phyloP scores from a whole-genome alignment of 1,284 basidiomycete genomes.

The Irpex sp. region DNA sequence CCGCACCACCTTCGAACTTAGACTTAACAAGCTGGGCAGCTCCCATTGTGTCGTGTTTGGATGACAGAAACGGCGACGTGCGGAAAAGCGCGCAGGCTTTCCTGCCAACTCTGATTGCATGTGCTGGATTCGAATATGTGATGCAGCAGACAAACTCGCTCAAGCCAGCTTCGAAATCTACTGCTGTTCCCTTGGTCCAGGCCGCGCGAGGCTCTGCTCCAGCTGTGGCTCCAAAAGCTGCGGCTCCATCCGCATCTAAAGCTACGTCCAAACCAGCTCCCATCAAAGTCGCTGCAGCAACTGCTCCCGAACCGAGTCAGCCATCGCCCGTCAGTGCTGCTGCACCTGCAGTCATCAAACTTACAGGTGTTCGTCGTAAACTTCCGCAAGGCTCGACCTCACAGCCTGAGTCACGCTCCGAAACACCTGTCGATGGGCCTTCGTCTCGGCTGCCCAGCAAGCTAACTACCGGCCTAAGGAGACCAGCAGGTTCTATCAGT shows the following conservation, averaged over 20 bases:
- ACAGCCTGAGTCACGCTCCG: constrained; percentile 61
- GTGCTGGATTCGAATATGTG: constrained; percentile 82
- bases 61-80: constrained; percentile 91
- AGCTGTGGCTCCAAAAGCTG: constrained; percentile 20
- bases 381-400: constrained; percentile 56
- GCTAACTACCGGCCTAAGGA: constrained; percentile 42
- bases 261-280: constrained; percentile 15
- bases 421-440: constrained; percentile 45
- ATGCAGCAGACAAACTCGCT: constrained; percentile 83
- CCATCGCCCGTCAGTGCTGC: constrained; percentile 12
- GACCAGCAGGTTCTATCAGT: constrained; percentile 35
- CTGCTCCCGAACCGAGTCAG: constrained; percentile 20
- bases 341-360: constrained; percentile 35
- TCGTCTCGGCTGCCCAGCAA: constrained; percentile 40
- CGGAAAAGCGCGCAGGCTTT: constrained; percentile 87
- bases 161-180: constrained; percentile 88
- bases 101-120: constrained; percentile 76
- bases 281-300: constrained; percentile 15
- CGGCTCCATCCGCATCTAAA: constrained; percentile 27
- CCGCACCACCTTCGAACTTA: constrained; percentile 50
- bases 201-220: constrained; percentile 42
- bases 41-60: constrained; percentile 78
- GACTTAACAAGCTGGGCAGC: constrained; percentile 76
- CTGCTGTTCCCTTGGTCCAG: constrained; percentile 87
- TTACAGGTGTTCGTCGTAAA: constrained; percentile 64